Evolutionary conservation across 768 basidiomycete genomes (phyloP), one percentile per base, ranked within the genome.

Genomic region (Rhizopogon vulgaris): DNA sequence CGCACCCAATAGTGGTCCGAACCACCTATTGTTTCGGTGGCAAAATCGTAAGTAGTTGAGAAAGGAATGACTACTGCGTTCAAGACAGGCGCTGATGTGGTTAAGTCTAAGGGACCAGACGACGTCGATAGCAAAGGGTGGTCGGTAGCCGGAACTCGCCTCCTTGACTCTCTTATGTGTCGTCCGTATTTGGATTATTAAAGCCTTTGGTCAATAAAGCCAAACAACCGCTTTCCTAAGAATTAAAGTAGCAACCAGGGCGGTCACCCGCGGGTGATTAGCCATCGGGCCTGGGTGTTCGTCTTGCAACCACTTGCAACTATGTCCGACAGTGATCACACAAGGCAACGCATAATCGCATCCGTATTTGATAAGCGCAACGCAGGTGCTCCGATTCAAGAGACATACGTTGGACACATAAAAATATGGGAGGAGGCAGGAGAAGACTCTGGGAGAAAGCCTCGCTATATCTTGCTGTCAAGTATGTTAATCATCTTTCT

Each of bases 371-470:
- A 82, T 25, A 82, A 79, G 60, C 77, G 84, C 52, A 85, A 81
- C 62, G 79, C 80, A 12, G 71, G 73, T 53, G 85, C 84, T 38
- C 71, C 71, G 41, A 70, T 83, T 0, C 85, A 84, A 53, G 93
- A 96, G 67, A 77, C 77, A 17, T 94, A 96, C 65, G 82, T 94
- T 52, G 78, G 84, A 37, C 94, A 94, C 70, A 60, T 95, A 67
- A 96, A 94, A 76, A 91, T 97, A 27, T 92, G 85, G 84, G 95
- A 98, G 71, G 91, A 95, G 59, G 78, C 80, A 41, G 78, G 78
- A 7, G 88, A 87, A 52, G 80, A 80, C 9, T 83, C 80, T 11
- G 84, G 80, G 18, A 77, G 72, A 64, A 98, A 98, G 68, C 85
- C 91, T 38, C 79, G 95, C 58, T 98, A 91, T 68, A 87, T 98